Percentiles rank a stretch among this genome's conserved stretches.
Evolutionary conservation across 2,329 filamentous ascomycete species (phyloP).

Genomic region (Microcyclosporella mali): DNA sequence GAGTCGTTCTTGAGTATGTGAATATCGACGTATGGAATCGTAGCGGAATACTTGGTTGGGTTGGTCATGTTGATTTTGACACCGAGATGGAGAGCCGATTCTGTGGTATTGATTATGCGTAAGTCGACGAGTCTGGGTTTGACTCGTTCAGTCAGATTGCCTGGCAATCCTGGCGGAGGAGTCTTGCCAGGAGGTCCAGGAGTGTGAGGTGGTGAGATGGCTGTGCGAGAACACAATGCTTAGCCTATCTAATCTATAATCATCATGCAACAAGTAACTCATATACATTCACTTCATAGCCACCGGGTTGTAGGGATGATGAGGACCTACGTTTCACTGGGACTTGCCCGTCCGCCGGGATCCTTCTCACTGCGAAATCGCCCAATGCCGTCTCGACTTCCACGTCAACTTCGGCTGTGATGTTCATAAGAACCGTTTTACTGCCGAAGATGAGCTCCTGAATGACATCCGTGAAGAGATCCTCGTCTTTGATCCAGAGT

Average conservation of each 20-base stretch:
- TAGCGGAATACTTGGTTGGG: slow-evolving; percentile 77
- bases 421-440: slow-evolving; percentile 61
- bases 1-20: slow-evolving; percentile 56
- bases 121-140: slow-evolving; percentile 65
- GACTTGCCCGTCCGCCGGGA: slow-evolving; percentile 77
- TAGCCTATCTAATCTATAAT: slow-evolving; percentile 24
- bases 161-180: slow-evolving; percentile 5
- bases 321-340: slow-evolving; percentile 82
- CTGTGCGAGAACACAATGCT: slow-evolving; percentile 13
- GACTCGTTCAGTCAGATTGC: slow-evolving; percentile 26
- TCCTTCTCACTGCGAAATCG: slow-evolving; percentile 69
- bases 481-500: slow-evolving; percentile 71
- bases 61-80: slow-evolving; percentile 80
- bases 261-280: slow-evolving; percentile 4
- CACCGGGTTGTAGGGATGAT: slow-evolving; percentile 13
- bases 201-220: slow-evolving; percentile 15
- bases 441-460: slow-evolving; percentile 71
- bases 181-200: slow-evolving; percentile 2
- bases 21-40: slow-evolving; percentile 67
- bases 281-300: neutral
- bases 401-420: slow-evolving; percentile 77
- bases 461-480: slow-evolving; percentile 75
- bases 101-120: slow-evolving; percentile 64
- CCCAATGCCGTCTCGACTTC: slow-evolving; percentile 77
- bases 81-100: slow-evolving; percentile 63